phyloP scores from a whole-genome alignment of 176 grass and related monocot genomes.

The Carex myosuroides region DNA sequence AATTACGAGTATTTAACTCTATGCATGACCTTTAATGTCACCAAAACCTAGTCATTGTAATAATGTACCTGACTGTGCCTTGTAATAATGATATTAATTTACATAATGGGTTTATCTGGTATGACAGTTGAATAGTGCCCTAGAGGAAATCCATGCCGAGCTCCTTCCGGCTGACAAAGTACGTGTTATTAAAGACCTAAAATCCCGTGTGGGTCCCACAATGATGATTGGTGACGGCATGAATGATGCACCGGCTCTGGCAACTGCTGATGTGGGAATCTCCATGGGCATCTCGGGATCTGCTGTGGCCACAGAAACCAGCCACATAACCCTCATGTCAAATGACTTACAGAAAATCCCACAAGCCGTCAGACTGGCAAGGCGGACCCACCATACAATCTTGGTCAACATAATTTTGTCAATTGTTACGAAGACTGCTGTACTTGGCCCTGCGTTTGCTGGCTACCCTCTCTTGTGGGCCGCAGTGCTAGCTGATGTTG shows the following conservation, averaged over 20 bases:
- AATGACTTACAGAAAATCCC: constrained; percentile 46
- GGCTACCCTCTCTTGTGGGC: constrained; percentile 57
- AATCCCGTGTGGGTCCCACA: constrained; percentile 27
- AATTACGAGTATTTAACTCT: neutral
- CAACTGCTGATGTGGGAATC: constrained; percentile 46
- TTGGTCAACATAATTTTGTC: constrained; percentile 36
- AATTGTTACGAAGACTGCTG: constrained; percentile 24
- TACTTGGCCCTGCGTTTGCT: constrained; percentile 28
- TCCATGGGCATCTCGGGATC: constrained; percentile 66
- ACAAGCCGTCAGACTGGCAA: constrained; percentile 32
- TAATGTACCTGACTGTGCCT: neutral
- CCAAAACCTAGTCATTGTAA: neutral
- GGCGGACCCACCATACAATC: constrained; percentile 30
- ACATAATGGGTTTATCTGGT: neutral
- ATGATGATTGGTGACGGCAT: constrained; percentile 79
- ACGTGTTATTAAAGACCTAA: constrained; percentile 22
- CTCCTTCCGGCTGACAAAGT: constrained; percentile 74
- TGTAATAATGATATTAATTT: neutral
- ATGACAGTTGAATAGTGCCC: constrained; percentile 25
- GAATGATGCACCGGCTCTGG: constrained; percentile 74
- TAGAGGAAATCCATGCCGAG: constrained; percentile 46
- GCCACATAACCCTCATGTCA: constrained; percentile 71
- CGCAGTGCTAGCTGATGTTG: constrained; percentile 54
- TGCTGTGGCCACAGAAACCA: constrained; percentile 57
- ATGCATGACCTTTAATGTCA: neutral